A percentile compares a stretch with the other conserved stretches of the same genome.
phyloP scores from a whole-genome alignment of 305 asterid species.

The Withania somnifera region DNA sequence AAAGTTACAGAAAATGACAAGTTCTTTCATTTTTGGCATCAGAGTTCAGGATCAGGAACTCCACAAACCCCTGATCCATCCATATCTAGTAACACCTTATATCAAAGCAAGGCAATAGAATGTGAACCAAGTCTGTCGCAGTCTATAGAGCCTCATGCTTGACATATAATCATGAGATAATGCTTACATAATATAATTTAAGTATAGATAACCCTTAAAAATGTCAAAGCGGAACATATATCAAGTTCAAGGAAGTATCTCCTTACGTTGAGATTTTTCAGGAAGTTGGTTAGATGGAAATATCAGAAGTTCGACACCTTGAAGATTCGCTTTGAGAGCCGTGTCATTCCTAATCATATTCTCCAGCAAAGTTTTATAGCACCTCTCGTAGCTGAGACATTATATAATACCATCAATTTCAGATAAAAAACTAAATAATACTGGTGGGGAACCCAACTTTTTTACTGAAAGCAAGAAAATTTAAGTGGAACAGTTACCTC shows the following conservation, averaged over 20 bases:
- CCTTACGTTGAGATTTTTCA: conserved; percentile 65
- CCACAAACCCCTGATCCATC: not conserved
- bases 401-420: conserved; percentile 13
- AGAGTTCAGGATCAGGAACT: not conserved
- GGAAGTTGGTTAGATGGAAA: conserved; percentile 88
- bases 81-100: not conserved
- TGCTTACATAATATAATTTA: not conserved
- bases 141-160: not conserved
- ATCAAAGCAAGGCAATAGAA: not conserved
- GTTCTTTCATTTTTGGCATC: not conserved
- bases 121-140: not conserved
- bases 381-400: conserved; percentile 60
- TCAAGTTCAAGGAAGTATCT: not conserved
- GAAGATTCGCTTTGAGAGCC: conserved; percentile 62
- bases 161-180: not conserved
- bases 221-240: not conserved
- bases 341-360: conserved; percentile 79
- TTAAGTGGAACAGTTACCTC: conserved; percentile 32
- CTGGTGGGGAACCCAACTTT: not conserved
- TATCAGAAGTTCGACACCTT: conserved; percentile 80
- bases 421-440: conserved; percentile 9
- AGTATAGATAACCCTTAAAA: not conserved
- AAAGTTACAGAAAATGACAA: not conserved
- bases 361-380: conserved; percentile 62
- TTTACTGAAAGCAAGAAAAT: conserved; percentile 6